Evolutionary conservation across 1,284 basidiomycete genomes (phyloP).

Genomic region (Schizophyllum amplum): DNA sequence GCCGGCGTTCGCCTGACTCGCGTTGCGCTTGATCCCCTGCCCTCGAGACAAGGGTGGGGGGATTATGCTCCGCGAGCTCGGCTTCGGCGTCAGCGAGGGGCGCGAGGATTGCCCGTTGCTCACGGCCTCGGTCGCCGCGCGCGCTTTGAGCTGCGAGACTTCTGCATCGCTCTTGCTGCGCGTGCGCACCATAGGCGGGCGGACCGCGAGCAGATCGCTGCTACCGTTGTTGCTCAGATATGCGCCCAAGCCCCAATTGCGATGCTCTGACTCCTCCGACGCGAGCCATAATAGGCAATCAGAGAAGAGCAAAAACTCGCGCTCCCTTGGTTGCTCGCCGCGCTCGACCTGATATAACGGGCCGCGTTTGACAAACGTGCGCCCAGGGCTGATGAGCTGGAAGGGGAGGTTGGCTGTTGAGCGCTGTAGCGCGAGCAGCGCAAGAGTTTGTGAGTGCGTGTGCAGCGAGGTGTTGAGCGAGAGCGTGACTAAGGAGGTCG

Average conservation of each 20-base stretch:
- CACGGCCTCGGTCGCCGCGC: neutral
- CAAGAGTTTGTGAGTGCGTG: slow-evolving; percentile 65
- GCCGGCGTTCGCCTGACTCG: slow-evolving; percentile 16
- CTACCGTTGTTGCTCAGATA: slow-evolving; percentile 12
- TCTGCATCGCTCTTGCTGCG: slow-evolving; percentile 60
- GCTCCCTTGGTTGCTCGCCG: slow-evolving; percentile 41
- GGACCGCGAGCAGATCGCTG: slow-evolving; percentile 1
- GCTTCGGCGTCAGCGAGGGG: neutral
- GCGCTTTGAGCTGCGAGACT: slow-evolving; percentile 21
- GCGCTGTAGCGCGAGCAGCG: slow-evolving; percentile 69
- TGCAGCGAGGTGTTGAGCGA: slow-evolving; percentile 74
- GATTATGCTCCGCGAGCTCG: neutral
- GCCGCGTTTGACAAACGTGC: slow-evolving; percentile 67
- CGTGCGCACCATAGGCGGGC: slow-evolving; percentile 33
- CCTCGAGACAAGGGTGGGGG: neutral
- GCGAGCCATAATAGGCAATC: slow-evolving; percentile 77
- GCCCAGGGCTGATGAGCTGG: slow-evolving; percentile 69
- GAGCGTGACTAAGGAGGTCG: slow-evolving; percentile 48
- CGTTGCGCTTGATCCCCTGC: neutral
- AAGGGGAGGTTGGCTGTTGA: slow-evolving; percentile 69
- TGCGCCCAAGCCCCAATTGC: slow-evolving; percentile 20
- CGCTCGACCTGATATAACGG: slow-evolving; percentile 48
- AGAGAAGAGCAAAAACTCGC: slow-evolving; percentile 75
- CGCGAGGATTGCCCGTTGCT: slow-evolving; percentile 2
- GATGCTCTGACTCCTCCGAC: slow-evolving; percentile 30